These are phyloP conservation scores for Lupinus albus DNA, from an alignment of 306 rosid species.

Conservation along the genomic window DNA sequence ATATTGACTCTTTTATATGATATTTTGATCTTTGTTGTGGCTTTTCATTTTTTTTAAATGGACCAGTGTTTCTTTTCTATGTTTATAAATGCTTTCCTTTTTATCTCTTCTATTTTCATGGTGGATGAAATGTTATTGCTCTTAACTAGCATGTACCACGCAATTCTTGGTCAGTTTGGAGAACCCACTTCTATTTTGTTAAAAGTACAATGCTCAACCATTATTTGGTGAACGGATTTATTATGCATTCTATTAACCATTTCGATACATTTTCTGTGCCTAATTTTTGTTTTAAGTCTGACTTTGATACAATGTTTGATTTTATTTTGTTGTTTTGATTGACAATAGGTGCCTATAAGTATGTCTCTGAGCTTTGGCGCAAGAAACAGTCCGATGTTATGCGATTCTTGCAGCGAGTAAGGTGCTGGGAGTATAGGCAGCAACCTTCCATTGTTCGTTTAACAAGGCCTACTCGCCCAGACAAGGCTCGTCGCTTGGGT, in stretches of 20 bases:
- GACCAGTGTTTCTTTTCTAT: too few relatives aligned
- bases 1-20: background rate
- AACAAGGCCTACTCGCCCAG: constrained; percentile 86
- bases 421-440: constrained; percentile 97
- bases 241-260: too few relatives aligned
- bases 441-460: constrained; percentile 87
- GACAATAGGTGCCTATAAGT: constrained; percentile 81
- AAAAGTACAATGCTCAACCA: too few relatives aligned
- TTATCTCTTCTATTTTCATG: background rate
- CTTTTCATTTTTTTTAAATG: background rate
- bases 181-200: too few relatives aligned
- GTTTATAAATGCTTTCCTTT: too few relatives aligned
- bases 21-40: background rate
- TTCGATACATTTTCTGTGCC: background rate
- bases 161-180: background rate
- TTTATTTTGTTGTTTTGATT: background rate
- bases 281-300: background rate
- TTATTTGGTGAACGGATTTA: background rate
- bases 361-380: constrained; percentile 91
- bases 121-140: background rate
- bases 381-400: constrained; percentile 92
- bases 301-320: background rate
- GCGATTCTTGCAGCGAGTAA: constrained; percentile 85
- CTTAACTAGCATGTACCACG: background rate
- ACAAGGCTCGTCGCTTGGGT: constrained; percentile 91